phyloP scores from a whole-genome alignment of 2,329 filamentous ascomycete genomes.

The Aspergillus neotritici region DNA sequence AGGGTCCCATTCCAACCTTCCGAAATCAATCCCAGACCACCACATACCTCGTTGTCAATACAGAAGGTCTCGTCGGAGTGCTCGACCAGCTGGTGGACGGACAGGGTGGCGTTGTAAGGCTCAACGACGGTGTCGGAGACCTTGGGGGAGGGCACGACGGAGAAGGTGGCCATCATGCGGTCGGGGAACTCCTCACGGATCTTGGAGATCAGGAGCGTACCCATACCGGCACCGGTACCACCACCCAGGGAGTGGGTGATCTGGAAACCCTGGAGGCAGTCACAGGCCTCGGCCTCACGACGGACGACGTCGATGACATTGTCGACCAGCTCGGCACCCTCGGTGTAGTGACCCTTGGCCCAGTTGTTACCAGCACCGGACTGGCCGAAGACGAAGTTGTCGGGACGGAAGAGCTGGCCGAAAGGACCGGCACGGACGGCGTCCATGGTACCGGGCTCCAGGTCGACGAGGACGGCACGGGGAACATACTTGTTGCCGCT shows the following conservation, averaged over 20 bases:
- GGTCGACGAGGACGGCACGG: slow-evolving; percentile 97
- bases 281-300: slow-evolving; percentile 96
- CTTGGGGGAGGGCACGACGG: slow-evolving; percentile 97
- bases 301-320: slow-evolving; percentile 97
- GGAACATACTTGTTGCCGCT: slow-evolving; percentile 99
- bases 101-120: slow-evolving; percentile 99
- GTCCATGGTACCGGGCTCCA: slow-evolving; percentile 99
- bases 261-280: slow-evolving; percentile 99
- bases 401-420: slow-evolving; percentile 97
- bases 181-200: slow-evolving; percentile 99
- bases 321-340: slow-evolving; percentile 98
- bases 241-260: slow-evolving; percentile 99
- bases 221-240: slow-evolving; percentile 99
- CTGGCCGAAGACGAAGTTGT: slow-evolving; percentile 99
- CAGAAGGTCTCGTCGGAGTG: slow-evolving; percentile 99
- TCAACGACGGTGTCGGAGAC: slow-evolving; percentile 99
- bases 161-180: slow-evolving; percentile 99
- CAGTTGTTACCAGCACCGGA: slow-evolving; percentile 99
- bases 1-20: slow-evolving; percentile 11
- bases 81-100: slow-evolving; percentile 97
- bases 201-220: slow-evolving; percentile 99
- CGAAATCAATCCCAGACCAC: background rate
- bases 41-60: slow-evolving; percentile 87
- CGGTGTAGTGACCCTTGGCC: slow-evolving; percentile 99
- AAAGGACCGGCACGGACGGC: slow-evolving; percentile 97